phyloP scores from a whole-genome alignment of 2,329 filamentous ascomycete species.

The Lecanoromycetidae sp. region DNA sequence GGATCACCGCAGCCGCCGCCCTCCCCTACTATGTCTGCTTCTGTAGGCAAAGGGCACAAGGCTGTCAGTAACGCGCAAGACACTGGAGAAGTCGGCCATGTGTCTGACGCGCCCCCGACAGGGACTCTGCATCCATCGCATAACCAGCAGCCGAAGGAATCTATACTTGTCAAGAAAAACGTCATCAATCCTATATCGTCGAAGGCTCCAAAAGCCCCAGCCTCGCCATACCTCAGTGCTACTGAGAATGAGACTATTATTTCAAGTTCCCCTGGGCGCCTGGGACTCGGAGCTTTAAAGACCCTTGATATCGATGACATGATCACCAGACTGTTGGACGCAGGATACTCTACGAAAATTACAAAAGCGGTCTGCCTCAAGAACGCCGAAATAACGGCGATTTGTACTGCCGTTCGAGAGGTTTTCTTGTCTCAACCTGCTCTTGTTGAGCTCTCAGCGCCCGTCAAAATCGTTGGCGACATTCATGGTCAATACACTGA shows the following conservation, averaged over 20 bases:
- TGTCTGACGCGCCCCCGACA: conserved; percentile 78
- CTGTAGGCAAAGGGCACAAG: conserved; percentile 59
- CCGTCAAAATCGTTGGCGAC: conserved; percentile 95
- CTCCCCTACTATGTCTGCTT: conserved; percentile 72
- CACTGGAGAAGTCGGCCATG: conserved; percentile 82
- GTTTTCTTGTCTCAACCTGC: conserved; percentile 85
- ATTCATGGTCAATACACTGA: conserved; percentile 96
- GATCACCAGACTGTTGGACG: conserved; percentile 86
- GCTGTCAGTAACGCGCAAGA: conserved; percentile 71
- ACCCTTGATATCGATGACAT: conserved; percentile 92
- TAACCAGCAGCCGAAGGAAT: conserved; percentile 65
- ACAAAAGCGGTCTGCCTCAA: conserved; percentile 96
- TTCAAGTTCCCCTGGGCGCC: conserved; percentile 42
- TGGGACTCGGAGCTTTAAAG: conserved; percentile 84
- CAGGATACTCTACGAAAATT: conserved; percentile 89
- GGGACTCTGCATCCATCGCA: conserved; percentile 45
- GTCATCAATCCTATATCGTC: conserved; percentile 54
- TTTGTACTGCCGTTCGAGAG: conserved; percentile 81
- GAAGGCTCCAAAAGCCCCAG: conserved; percentile 33
- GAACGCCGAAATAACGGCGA: conserved; percentile 91
- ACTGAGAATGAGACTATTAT: conserved; percentile 25
- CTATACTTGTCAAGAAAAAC: conserved; percentile 75
- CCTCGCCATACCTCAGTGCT: conserved; percentile 23
- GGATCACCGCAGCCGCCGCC: conserved; percentile 54
- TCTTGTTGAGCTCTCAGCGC: conserved; percentile 78